Base-by-base conservation (phyloP, 2,329 filamentous ascomycete species). In the Acrodontium crateriforme region DNA sequence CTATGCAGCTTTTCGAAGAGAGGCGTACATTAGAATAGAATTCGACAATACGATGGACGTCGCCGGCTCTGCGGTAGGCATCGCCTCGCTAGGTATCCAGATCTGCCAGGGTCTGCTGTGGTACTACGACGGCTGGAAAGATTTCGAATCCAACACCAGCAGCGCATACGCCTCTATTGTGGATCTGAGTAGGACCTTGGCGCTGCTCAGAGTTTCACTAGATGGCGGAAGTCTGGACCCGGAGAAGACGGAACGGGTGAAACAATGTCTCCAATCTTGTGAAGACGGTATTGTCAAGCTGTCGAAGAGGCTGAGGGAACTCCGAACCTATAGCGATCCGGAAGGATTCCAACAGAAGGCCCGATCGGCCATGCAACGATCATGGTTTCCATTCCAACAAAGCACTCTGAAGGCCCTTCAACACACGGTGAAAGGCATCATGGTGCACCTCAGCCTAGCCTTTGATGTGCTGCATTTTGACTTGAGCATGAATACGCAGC, bases 391-490 rank as follows among this genome's bases (percentile, higher is more conserved):
- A 12, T 36, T 38, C 22, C 16, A 18, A 13, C 18, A 20, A 11
- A 23, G 23, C 14, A 36, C 29, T 19, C 33, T 38, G 14, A 25
- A 9, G 9, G 30, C 26, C 18, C 25, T 38, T 18, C 14, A 23
- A 27, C 21, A 13, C 5, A 30, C 12, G 6, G 35, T 38, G 8
- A 14, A 5, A 4, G 28, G 25, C 12, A 12, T 33, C 12, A 26
- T 22, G 28, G 32, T 27, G 15, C 29, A 25, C 16, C 29, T 38
- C 6, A 25, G 26, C 21, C 20, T 36, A 3, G 26, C 35, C 3
- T 27, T 35, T 14, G 29, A 38, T 27, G 29, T 31, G 10, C 23
- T 38, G 12, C 35, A 38, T 24, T 33, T 38, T 13, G 35, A 38
- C 12, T 9, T 30, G 5, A 27, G 28, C 27, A 25, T 27, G 8